Percentiles rank a stretch among this genome's conserved stretches.
These are phyloP conservation scores for Fusarium gaditjirri DNA, from an alignment of 2,329 filamentous ascomycete genomes.

Conservation along the genomic window DNA sequence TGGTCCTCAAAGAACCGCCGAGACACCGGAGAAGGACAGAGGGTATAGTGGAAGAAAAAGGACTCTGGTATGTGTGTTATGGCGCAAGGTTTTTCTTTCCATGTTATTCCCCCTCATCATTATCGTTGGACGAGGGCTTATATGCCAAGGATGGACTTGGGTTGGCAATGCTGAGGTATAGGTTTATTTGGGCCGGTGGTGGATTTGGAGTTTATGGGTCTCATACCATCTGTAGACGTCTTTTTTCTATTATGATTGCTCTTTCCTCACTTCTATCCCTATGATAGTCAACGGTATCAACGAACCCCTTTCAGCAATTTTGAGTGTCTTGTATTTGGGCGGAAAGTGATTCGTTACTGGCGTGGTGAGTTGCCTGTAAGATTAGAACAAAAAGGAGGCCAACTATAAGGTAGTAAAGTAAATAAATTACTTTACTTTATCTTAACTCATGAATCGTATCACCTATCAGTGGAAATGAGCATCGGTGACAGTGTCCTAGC, in stretches of 20 bases:
- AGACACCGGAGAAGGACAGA: conserved; percentile 19
- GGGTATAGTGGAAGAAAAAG: conserved; percentile 12
- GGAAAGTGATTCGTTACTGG: background rate
- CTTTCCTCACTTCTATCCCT: conserved; percentile 26
- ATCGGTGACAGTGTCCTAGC: conserved; percentile 8
- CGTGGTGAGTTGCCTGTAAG: background rate
- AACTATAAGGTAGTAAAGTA: background rate
- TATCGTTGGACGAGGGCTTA: conserved; percentile 13
- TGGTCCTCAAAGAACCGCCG: conserved; percentile 40
- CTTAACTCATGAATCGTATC: conserved; percentile 1
- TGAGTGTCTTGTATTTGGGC: conserved; percentile 8
- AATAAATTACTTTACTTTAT: conserved; percentile 2
- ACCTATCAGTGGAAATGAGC: conserved; percentile 7
- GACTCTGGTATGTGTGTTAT: conserved; percentile 17
- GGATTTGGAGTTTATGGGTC: conserved; percentile 42
- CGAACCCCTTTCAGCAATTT: conserved; percentile 22
- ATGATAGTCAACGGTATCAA: conserved; percentile 37
- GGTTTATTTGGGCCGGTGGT: conserved; percentile 27
- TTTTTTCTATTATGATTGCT: conserved; percentile 25
- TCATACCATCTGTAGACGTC: conserved; percentile 44
- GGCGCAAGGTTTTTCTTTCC: conserved; percentile 21
- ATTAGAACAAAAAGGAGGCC: conserved; percentile 3
- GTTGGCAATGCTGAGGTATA: conserved; percentile 35
- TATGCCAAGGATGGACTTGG: conserved; percentile 23
- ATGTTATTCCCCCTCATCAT: conserved; percentile 5